A percentile compares a stretch with the other conserved stretches of the same genome.
phyloP scores from a whole-genome alignment of 768 basidiomycete species.

The Podaxis sp. region DNA sequence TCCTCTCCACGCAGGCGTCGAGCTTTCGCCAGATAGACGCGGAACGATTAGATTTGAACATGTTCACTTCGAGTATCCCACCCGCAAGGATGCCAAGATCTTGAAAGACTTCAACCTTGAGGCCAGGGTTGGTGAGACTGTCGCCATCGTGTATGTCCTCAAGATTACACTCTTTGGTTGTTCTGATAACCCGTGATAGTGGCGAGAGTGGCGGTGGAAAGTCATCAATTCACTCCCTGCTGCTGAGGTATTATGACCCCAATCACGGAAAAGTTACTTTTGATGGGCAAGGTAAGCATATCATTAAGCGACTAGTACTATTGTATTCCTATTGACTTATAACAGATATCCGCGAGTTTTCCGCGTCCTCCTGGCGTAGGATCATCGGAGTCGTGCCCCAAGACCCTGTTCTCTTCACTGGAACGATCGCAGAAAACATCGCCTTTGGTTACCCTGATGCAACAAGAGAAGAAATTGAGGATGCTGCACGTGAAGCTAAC shows the following conservation, averaged over 20 bases:
- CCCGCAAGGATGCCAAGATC: constrained; percentile 75
- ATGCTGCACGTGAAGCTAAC: constrained; percentile 87
- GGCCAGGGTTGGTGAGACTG: constrained; percentile 79
- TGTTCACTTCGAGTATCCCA: constrained; percentile 88
- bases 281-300: constrained; percentile 73
- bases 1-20: constrained; percentile 57
- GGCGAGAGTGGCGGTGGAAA: constrained; percentile 95
- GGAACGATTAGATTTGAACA: constrained; percentile 80
- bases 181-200: constrained; percentile 35
- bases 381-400: constrained; percentile 95
- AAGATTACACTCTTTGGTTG: background rate
- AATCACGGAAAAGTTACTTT: constrained; percentile 79
- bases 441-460: constrained; percentile 79
- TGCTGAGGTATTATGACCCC: constrained; percentile 89
- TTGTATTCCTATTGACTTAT: background rate
- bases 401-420: constrained; percentile 88
- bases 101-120: constrained; percentile 82
- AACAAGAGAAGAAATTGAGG: constrained; percentile 80
- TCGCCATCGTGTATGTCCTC: constrained; percentile 83
- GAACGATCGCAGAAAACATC: constrained; percentile 94
- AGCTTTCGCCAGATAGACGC: constrained; percentile 52
- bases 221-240: constrained; percentile 84
- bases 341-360: constrained; percentile 84
- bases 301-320: background rate
- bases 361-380: constrained; percentile 80